Percentiles rank a stretch among this genome's conserved stretches.
phyloP scores from a whole-genome alignment of 2,329 filamentous ascomycete species.

The Aspergillus sp. region DNA sequence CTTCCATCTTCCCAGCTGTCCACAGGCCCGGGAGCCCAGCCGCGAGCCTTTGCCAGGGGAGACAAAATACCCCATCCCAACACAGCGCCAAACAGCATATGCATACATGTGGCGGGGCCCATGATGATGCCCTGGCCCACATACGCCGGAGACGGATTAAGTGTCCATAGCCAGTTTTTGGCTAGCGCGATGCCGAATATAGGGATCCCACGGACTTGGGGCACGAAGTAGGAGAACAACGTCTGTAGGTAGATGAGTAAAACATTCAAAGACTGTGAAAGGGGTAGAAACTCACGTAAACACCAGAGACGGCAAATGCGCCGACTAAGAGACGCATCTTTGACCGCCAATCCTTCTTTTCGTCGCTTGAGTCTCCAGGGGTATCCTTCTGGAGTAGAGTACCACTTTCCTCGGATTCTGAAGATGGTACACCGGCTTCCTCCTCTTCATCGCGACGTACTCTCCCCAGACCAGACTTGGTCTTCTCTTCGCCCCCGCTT shows the following conservation, averaged over 20 bases:
- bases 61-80: constrained; percentile 90
- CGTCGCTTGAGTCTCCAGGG: constrained; percentile 29
- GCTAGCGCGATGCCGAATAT: constrained; percentile 76
- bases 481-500: constrained; percentile 42
- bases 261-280: neutral
- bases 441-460: constrained; percentile 23
- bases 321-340: constrained; percentile 60
- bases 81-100: constrained; percentile 89
- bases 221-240: constrained; percentile 84
- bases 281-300: constrained; percentile 43
- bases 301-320: constrained; percentile 59
- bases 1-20: constrained; percentile 87
- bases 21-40: constrained; percentile 87
- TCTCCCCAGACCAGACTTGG: constrained; percentile 21
- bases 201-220: constrained; percentile 78
- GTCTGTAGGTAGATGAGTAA: constrained; percentile 55
- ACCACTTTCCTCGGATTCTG: constrained; percentile 39
- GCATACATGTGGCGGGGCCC: constrained; percentile 89
- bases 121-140: constrained; percentile 98
- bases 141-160: constrained; percentile 97
- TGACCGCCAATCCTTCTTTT: constrained; percentile 57
- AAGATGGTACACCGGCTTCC: constrained; percentile 29
- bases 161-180: constrained; percentile 83
- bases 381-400: constrained; percentile 50
- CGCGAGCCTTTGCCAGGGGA: constrained; percentile 76